Evolutionary conservation across 306 rosid genomes (phyloP).

Genomic region (Ormosia emarginata): DNA sequence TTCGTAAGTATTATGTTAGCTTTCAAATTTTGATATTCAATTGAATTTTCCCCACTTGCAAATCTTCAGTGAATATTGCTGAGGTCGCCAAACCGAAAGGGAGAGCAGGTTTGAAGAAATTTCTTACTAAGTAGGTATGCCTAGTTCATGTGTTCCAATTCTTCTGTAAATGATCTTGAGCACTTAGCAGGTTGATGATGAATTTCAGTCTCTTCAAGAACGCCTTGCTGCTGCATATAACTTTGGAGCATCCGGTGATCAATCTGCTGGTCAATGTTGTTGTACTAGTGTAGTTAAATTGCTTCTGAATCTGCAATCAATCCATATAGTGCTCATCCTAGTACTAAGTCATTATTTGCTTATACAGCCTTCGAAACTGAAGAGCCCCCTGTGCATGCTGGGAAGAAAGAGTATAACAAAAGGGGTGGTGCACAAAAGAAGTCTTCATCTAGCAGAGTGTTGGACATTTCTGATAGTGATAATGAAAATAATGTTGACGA

Average conservation of each 20-base stretch:
- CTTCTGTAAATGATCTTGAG: neutral
- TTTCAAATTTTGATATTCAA: neutral
- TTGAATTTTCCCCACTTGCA: neutral
- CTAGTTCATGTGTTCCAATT: neutral
- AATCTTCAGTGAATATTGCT: slow-evolving; percentile 45
- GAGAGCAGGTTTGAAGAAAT: slow-evolving; percentile 52
- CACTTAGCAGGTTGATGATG: slow-evolving; percentile 46
- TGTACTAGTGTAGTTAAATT: neutral
- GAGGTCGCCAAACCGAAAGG: slow-evolving; percentile 56
- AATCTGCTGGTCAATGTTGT: slow-evolving; percentile 47
- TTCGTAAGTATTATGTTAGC: neutral
- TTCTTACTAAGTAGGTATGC: slow-evolving; percentile 52
- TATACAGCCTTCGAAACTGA: slow-evolving; percentile 61
- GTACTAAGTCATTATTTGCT: neutral
- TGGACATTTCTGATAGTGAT: slow-evolving; percentile 40
- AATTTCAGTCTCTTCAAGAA: slow-evolving; percentile 72
- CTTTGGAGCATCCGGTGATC: slow-evolving; percentile 65
- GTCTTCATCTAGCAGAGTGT: slow-evolving; percentile 24
- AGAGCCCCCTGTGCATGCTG: slow-evolving; percentile 42
- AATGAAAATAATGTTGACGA: neutral
- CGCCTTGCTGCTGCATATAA: slow-evolving; percentile 94
- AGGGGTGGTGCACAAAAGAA: slow-evolving; percentile 57
- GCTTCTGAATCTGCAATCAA: neutral
- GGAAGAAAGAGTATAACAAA: slow-evolving; percentile 47
- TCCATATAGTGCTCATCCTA: neutral